phyloP scores from a whole-genome alignment of 306 rosid genomes.

The Sesbania bispinosa region DNA sequence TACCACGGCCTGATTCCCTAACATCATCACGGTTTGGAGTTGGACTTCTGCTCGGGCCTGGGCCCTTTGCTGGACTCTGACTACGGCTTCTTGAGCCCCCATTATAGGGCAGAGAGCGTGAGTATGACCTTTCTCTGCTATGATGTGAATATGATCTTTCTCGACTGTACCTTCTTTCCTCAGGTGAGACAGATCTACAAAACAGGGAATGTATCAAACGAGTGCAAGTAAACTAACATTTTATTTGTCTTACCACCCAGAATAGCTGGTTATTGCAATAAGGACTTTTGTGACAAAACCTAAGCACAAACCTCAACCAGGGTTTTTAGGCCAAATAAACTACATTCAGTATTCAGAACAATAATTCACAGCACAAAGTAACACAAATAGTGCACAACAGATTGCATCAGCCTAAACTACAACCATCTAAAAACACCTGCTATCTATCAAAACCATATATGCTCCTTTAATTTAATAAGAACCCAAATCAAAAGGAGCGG shows the following conservation, averaged over 20 bases:
- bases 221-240: neutral
- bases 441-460: neutral
- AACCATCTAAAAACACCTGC: neutral
- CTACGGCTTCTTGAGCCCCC: conserved; percentile 77
- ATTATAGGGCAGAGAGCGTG: conserved; percentile 64
- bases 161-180: conserved; percentile 58
- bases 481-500: neutral
- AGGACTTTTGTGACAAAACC: neutral
- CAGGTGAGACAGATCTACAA: conserved; percentile 73
- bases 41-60: conserved; percentile 48
- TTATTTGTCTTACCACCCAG: neutral
- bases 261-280: neutral
- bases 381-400: neutral
- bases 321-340: neutral
- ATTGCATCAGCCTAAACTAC: neutral
- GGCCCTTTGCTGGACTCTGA: conserved; percentile 59
- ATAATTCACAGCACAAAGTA: neutral
- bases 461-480: neutral
- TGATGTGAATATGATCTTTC: conserved; percentile 59
- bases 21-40: conserved; percentile 44
- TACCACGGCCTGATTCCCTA: conserved; percentile 48
- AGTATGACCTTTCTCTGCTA: conserved; percentile 53
- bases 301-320: neutral
- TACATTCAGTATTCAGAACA: neutral
- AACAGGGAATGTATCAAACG: neutral